Evolutionary conservation across 2,329 filamentous ascomycete genomes (phyloP).

Genomic region (Colletotrichum eleusines): DNA sequence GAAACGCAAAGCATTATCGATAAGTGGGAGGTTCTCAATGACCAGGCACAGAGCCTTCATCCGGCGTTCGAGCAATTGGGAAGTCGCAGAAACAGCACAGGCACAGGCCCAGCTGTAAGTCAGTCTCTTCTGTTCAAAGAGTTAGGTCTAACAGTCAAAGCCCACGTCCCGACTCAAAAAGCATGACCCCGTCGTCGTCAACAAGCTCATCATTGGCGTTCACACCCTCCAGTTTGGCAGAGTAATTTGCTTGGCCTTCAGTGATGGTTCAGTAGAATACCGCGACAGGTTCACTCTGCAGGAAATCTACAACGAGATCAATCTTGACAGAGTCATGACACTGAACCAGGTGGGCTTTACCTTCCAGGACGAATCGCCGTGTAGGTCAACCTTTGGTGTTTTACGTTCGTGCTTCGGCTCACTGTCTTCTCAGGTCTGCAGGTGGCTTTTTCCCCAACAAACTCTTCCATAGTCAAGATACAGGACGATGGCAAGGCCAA

Average conservation of each 20-base stretch:
- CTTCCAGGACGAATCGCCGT: constrained; percentile 74
- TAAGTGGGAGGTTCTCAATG: constrained; percentile 82
- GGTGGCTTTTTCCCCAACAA: constrained; percentile 71
- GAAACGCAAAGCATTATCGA: constrained; percentile 81
- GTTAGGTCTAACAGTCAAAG: constrained; percentile 22
- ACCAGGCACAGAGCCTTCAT: constrained; percentile 75
- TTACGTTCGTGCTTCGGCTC: background rate
- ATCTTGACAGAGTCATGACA: constrained; percentile 74
- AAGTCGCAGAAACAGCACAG: constrained; percentile 67
- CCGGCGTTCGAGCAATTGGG: constrained; percentile 82
- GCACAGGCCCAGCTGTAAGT: constrained; percentile 39
- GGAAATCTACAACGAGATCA: constrained; percentile 73
- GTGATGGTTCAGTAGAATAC: constrained; percentile 85
- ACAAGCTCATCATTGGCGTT: constrained; percentile 78
- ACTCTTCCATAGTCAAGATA: constrained; percentile 69
- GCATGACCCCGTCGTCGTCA: constrained; percentile 74
- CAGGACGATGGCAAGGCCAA: constrained; percentile 69
- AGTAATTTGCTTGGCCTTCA: constrained; percentile 78
- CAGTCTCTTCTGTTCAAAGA: constrained; percentile 33
- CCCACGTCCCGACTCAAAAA: constrained; percentile 65
- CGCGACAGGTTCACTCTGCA: constrained; percentile 81
- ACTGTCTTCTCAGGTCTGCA: constrained; percentile 61
- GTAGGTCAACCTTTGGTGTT: constrained; percentile 56
- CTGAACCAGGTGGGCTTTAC: constrained; percentile 83
- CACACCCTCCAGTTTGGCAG: constrained; percentile 78